phyloP scores from a whole-genome alignment of 768 basidiomycete species.

The Stropharia rugosoannulata region DNA sequence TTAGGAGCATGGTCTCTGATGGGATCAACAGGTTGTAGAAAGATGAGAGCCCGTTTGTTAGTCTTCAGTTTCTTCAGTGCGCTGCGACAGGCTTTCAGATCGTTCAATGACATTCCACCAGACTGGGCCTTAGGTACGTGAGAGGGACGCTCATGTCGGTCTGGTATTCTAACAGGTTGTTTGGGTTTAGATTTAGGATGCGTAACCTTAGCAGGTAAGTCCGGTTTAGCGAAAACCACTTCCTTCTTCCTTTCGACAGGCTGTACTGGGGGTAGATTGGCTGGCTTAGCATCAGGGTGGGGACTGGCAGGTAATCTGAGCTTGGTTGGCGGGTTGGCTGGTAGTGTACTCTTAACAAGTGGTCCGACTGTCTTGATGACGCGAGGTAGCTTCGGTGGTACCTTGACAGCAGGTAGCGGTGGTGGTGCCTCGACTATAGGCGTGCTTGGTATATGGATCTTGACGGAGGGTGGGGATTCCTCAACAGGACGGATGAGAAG shows the following conservation, averaged over 20 bases:
- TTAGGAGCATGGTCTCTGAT: slow-evolving; percentile 87
- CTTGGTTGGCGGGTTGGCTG: slow-evolving; percentile 46
- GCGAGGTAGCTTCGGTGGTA: slow-evolving; percentile 39
- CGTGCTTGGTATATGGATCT: slow-evolving; percentile 74
- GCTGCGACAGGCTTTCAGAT: slow-evolving; percentile 72
- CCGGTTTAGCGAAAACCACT: slow-evolving; percentile 36
- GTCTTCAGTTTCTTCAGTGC: slow-evolving; percentile 77
- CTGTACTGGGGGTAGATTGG: slow-evolving; percentile 28
- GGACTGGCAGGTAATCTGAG: slow-evolving; percentile 53
- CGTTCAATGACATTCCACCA: slow-evolving; percentile 74
- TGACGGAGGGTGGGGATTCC: slow-evolving; percentile 85
- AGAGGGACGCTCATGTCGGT: slow-evolving; percentile 43
- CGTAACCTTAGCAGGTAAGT: slow-evolving; percentile 21
- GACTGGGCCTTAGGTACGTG: slow-evolving; percentile 69
- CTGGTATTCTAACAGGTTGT: slow-evolving; percentile 13
- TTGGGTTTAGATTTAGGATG: slow-evolving; percentile 20
- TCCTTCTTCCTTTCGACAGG: slow-evolving; percentile 31
- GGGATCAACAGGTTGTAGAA: slow-evolving; percentile 94
- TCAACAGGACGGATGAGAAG: slow-evolving; percentile 80
- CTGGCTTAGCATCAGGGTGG: slow-evolving; percentile 22
- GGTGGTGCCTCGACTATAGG: slow-evolving; percentile 66
- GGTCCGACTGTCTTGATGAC: slow-evolving; percentile 37
- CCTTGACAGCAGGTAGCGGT: slow-evolving; percentile 53
- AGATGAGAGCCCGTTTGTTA: slow-evolving; percentile 72
- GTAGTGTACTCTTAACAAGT: slow-evolving; percentile 38